phyloP scores from a whole-genome alignment of 2,329 filamentous ascomycete genomes.

The Arthrobotrys sphaeroides region DNA sequence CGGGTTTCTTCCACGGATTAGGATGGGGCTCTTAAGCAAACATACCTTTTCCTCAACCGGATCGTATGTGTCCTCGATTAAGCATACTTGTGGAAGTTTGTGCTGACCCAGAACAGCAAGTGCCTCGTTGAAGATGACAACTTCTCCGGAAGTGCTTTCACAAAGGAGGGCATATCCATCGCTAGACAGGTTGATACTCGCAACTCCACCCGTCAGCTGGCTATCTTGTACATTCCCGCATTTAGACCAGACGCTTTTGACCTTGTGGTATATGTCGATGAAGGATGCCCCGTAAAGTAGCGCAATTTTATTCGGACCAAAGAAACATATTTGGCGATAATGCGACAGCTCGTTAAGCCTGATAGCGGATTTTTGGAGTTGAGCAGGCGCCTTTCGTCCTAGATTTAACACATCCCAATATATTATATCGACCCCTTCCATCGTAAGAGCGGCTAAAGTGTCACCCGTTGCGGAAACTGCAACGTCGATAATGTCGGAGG shows the following conservation, averaged over 20 bases:
- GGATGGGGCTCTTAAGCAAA: too few relatives aligned
- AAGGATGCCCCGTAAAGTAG: conserved; percentile 12
- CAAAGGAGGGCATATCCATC: conserved; percentile 26
- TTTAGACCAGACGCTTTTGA: conserved; percentile 6
- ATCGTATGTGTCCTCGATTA: conserved; percentile 15
- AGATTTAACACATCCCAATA: conserved; percentile 66
- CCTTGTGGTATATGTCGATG: conserved; percentile 29
- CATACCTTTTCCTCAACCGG: conserved; percentile 23
- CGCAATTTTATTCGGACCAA: conserved; percentile 56
- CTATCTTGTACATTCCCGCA: not conserved
- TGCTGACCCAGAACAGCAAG: not conserved
- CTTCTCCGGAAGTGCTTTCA: conserved; percentile 19
- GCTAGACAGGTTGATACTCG: conserved; percentile 19
- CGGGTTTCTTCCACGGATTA: too few relatives aligned
- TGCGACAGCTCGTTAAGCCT: conserved; percentile 50
- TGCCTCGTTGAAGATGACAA: conserved; percentile 10
- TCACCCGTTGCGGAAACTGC: conserved; percentile 74
- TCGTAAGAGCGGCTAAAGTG: conserved; percentile 77
- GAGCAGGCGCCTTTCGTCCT: conserved; percentile 11
- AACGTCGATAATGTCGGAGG: conserved; percentile 75
- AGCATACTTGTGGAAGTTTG: not conserved
- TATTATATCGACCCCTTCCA: conserved; percentile 73
- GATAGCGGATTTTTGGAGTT: conserved; percentile 40
- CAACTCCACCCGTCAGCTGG: conserved; percentile 8
- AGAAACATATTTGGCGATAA: conserved; percentile 59